Evolutionary conservation across 176 grass and related monocot genomes (phyloP), one percentile per base, ranked within the genome.

Genomic region (Dendrocalamus sinicus): DNA sequence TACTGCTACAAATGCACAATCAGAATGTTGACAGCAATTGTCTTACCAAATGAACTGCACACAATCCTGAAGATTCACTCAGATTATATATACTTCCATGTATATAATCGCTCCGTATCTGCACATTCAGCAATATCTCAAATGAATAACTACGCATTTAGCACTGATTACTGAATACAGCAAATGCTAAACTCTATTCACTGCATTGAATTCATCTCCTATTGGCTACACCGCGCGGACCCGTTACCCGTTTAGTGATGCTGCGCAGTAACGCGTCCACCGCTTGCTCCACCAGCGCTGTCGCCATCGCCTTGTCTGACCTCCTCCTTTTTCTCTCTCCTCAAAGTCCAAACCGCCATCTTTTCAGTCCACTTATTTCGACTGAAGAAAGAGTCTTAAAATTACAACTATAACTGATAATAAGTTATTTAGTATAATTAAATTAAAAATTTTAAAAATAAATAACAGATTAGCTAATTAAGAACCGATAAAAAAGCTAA

Each of bases 271-370:
- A 24, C 11, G 4, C 7, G 9, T 41, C 72, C 50, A 44, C 62
- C 48, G 68, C 2, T 19, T 43, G 59, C 46, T 39, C 24, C 72
- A 78, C 37, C 12, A 9, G 40, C 7, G 39, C 24, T 50, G 69
- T 85, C 75, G 16, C 81, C 39, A 15, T 89, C 81, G 7, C 50
- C 78, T 60, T 70, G 75, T 64, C 59, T 48, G 50, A 50, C 52
- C 51, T 14, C 6, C 23, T 32, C 22, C 26, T 0, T 24, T 41
- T 20, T 20, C n/a, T 65, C 46, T 58, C 51, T 17, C 50, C 4
- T 4, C 65, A 6, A 82, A 80, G 24, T 84, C 75, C 75, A 84
- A 75, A 67, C 20, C 20, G 48, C 55, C 46, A 74, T 35, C 32
- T 35, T 35, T 35, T 3, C 32, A 35, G 3, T 35, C 32, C 32